These are phyloP conservation scores for Dioscorea dumetorum DNA, from an alignment of 106 monocot species.

Conservation along the genomic window DNA sequence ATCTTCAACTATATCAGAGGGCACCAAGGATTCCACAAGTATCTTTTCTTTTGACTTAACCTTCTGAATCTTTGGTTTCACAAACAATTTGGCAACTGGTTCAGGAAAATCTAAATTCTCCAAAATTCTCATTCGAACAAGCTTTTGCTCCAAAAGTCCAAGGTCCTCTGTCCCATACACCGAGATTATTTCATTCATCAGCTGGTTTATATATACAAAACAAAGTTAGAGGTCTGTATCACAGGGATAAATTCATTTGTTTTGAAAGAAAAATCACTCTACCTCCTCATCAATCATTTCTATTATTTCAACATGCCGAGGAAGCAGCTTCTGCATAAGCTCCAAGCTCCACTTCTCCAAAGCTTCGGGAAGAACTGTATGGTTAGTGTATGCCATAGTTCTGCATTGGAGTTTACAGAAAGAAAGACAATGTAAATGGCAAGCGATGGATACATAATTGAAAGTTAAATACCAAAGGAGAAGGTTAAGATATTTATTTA, in stretches of 20 bases:
- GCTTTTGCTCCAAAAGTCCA: slow-evolving; percentile 63
- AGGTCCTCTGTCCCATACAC: slow-evolving; percentile 67
- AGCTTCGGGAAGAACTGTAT: slow-evolving; percentile 98
- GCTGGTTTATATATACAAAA: slow-evolving; percentile 33
- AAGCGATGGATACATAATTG: no score
- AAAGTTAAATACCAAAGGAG: no score
- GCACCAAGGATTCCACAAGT: slow-evolving; percentile 25
- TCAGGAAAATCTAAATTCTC: slow-evolving; percentile 82
- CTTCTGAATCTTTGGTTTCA: slow-evolving; percentile 40
- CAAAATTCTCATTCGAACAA: slow-evolving; percentile 89
- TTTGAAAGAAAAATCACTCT: background rate
- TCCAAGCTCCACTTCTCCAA: slow-evolving; percentile 96
- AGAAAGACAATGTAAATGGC: no score
- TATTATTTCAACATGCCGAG: slow-evolving; percentile 97
- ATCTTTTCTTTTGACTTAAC: slow-evolving; percentile 41
- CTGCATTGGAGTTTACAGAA: slow-evolving; percentile 18
- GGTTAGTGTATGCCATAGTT: slow-evolving; percentile 95
- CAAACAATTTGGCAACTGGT: slow-evolving; percentile 58
- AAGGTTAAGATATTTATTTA: no score
- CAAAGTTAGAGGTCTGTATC: slow-evolving; percentile 8
- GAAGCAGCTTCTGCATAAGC: slow-evolving; percentile 87
- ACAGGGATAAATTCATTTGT: background rate
- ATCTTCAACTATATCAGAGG: slow-evolving; percentile 13
- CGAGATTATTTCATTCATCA: slow-evolving; percentile 63
- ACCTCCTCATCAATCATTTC: slow-evolving; percentile 93